Base-by-base conservation (phyloP, 495 filamentous ascomycete genomes). In the Xylaria grammica region DNA sequence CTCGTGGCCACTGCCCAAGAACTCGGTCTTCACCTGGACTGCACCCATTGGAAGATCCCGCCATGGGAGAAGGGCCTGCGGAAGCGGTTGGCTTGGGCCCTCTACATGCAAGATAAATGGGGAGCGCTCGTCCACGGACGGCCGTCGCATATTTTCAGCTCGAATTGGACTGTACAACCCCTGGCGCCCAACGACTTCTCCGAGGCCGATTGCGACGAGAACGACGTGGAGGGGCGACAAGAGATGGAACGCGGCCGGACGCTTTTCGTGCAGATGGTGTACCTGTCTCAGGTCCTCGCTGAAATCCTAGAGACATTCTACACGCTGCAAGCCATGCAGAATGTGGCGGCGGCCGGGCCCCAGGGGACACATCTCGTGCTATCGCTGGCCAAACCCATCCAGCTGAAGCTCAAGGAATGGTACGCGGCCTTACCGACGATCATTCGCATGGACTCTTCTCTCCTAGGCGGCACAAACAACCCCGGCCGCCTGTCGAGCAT, bases 91-190 rank as follows among this genome's bases (percentile, higher is more conserved):
- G 94, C 91, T 62, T 96, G 93, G 92, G 93, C 91, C 2, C 79
- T 97, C 63, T 97, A 92, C 71, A 91, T 93, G 87, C 90, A 96
- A 71, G 93, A 97, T 70, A 96, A 95, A 79, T 97, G 93, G 93
- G 90, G 90, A 40, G 89, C 91, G 27, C 78, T 97, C n/a, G 87
- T 93, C 26, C 87, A 93, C 68, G 92, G 93, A 24, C 87, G 92
- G 9, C 93, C 93, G 2, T 92, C 92, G 9, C 93, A 93, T 71
- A 92, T 93, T 67, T 89, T 89, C 60, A 78, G 83, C 40, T 85
- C 88, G 40, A 93, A 96, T 74, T 96, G 92, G 92, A 91, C 89
- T 22, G 93, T 96, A 9, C 85, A 86, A 62, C 77, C 84, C 17
- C 79, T 95, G 44, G 84, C 81, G 17, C 79, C 83, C 29, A 83